Evolutionary conservation across 495 filamentous ascomycete species (phyloP), one percentile per base, ranked within the genome.

Genomic region (Darksidea phi): DNA sequence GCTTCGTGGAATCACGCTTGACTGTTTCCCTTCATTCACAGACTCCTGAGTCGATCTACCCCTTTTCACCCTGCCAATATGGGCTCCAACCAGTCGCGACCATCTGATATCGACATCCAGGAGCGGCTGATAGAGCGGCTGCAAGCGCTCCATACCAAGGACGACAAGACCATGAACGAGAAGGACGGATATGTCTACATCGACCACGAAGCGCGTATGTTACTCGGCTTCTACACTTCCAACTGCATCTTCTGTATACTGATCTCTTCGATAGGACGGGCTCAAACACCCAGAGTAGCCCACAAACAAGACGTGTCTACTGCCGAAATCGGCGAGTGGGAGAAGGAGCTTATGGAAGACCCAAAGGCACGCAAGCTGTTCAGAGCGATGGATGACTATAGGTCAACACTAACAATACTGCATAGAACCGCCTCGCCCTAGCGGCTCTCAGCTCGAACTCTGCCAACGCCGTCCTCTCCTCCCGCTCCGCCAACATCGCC

Each of bases 341-440:
- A 86, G 69, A 79, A 80, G 37, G 73, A 82, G 61, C 72, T 88
- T 1, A 72, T 89, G 42, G 72, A 79, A 48, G 85, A 88, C 71
- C 79, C 82, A 15, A 89, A 88, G 79, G 84, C 82, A 59, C 17
- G 70, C 67, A 23, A 17, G 42, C 17, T 18, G 13, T 25, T 11
- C 10, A 18, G 23, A 8, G 23, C 13, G 34, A 20, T 11, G 46
- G 23, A 38, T 8, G 1, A 52, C n/a, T 11, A 20, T 1, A 21
- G 1, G 37, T 11, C 28, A 10, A 32, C 28, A 32, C 34, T 60
- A 36, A 45, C 64, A 57, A 26, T 42, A 6, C 25, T n/a, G 6
- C n/a, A 26, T 49, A 83, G 80, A 84, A 84, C 69, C 80, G 80
- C 11, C 82, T 93, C 23, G 88, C 87, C 10, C 78, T 90, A 45